Conservation (phyloP, 169 alveolate species). For the Cryptosporidium meleagridis region DNA sequence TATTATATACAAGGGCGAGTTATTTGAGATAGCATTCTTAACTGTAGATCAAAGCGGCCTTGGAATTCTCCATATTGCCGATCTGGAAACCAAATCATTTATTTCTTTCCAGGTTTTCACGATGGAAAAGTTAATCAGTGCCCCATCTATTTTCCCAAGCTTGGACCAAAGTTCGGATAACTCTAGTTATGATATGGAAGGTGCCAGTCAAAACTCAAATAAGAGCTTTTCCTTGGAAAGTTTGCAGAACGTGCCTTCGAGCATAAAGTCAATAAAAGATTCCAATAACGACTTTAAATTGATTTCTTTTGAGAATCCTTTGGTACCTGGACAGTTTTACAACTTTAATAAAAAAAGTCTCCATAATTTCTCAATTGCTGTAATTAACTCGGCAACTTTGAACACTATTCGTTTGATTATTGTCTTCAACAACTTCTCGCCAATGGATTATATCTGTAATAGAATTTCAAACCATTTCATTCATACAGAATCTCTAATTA, state of each 20-base stretch:
- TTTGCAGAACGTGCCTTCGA: slow-evolving; percentile 48
- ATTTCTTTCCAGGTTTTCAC: not conserved
- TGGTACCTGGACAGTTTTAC: slow-evolving; percentile 27
- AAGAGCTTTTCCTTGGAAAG: slow-evolving; percentile 15
- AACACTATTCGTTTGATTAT: slow-evolving; percentile 49
- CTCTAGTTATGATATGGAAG: not conserved
- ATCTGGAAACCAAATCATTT: not conserved
- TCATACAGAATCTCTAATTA: not conserved
- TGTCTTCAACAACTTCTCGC: slow-evolving; percentile 37
- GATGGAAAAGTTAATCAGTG: not conserved
- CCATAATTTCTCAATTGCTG: slow-evolving; percentile 1
- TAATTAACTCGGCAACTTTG: slow-evolving; percentile 1
- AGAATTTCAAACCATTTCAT: slow-evolving; percentile 5
- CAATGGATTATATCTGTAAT: slow-evolving; percentile 28
- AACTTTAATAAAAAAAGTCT: not conserved
- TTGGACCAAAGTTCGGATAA: slow-evolving; percentile 3
- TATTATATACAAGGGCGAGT: not conserved
- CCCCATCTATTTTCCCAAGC: slow-evolving; percentile 36
- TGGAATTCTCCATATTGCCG: slow-evolving; percentile 21
- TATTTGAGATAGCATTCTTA: slow-evolving; percentile 6
- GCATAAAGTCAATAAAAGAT: slow-evolving; percentile 22
- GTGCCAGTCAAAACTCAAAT: not conserved
- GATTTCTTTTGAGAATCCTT: slow-evolving; percentile 14
- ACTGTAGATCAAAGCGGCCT: slow-evolving; percentile 49
- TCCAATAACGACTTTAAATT: slow-evolving; percentile 17